Evolutionary conservation across 2,329 filamentous ascomycete species (phyloP).

Genomic region (Mariannaea elegans): DNA sequence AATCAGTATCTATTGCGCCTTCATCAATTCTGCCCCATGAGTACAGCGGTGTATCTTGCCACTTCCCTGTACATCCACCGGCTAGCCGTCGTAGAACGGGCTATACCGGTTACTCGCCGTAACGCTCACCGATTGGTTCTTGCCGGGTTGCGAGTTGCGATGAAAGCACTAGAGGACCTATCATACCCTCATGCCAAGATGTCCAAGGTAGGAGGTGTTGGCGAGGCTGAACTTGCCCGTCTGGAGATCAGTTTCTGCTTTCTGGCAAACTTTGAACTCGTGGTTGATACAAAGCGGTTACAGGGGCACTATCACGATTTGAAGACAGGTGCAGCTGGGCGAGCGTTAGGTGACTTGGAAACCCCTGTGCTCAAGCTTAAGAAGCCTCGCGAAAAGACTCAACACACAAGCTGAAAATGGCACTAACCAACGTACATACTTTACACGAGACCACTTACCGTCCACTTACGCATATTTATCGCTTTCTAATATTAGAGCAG

Average conservation of each 20-base stretch:
- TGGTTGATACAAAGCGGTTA: slow-evolving; percentile 53
- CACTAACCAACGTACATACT: background rate
- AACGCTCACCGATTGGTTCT: slow-evolving; percentile 90
- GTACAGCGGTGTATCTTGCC: slow-evolving; percentile 90
- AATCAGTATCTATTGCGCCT: slow-evolving; percentile 87
- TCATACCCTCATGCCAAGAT: slow-evolving; percentile 86
- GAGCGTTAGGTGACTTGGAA: slow-evolving; percentile 37
- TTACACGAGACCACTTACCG: background rate
- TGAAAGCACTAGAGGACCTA: slow-evolving; percentile 94
- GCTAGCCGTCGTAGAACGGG: slow-evolving; percentile 78
- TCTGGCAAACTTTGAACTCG: slow-evolving; percentile 84
- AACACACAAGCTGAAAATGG: slow-evolving; percentile 27
- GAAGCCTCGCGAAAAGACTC: slow-evolving; percentile 31
- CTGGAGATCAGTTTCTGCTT: slow-evolving; percentile 92
- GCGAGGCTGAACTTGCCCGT: slow-evolving; percentile 79
- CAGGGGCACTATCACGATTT: slow-evolving; percentile 47
- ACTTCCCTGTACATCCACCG: slow-evolving; percentile 88
- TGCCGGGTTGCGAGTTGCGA: slow-evolving; percentile 84
- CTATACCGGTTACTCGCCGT: slow-evolving; percentile 81
- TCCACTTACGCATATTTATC: background rate
- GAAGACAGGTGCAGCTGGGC: slow-evolving; percentile 40
- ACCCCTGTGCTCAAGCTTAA: slow-evolving; percentile 42
- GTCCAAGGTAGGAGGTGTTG: slow-evolving; percentile 88
- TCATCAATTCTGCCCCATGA: slow-evolving; percentile 92
- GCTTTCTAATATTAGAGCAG: slow-evolving; percentile 3